These are phyloP conservation scores for Ceratobasidium sp. DNA, from an alignment of 1,284 basidiomycete species.

Conservation along the genomic window DNA sequence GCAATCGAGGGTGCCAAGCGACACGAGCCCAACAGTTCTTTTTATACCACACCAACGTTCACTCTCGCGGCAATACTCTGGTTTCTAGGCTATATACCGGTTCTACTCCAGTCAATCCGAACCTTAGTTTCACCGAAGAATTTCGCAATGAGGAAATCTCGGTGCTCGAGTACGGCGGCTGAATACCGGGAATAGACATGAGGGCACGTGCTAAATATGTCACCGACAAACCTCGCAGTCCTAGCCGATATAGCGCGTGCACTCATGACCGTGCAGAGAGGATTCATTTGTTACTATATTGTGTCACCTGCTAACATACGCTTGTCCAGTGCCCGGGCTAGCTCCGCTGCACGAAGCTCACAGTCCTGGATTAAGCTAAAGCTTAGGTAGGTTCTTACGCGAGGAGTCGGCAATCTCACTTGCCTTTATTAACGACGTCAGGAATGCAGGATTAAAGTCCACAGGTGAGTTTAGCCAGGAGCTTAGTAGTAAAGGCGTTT, in stretches of 20 bases:
- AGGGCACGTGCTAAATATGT: slow-evolving; percentile 9
- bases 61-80: slow-evolving; percentile 32
- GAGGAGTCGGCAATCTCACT: slow-evolving; percentile 15
- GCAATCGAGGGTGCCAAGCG: slow-evolving; percentile 21
- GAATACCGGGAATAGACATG: slow-evolving; percentile 27
- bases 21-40: background rate
- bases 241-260: background rate
- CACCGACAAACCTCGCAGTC: slow-evolving; percentile 9
- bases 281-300: slow-evolving; percentile 12
- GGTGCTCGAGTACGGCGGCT: slow-evolving; percentile 21
- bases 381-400: background rate
- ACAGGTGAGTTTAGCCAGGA: slow-evolving; percentile 72
- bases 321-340: slow-evolving; percentile 43
- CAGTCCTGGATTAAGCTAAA: slow-evolving; percentile 33
- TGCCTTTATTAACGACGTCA: slow-evolving; percentile 69
- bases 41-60: slow-evolving; percentile 26
- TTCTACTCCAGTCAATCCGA: slow-evolving; percentile 28
- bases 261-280: background rate
- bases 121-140: slow-evolving; percentile 40
- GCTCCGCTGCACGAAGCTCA: slow-evolving; percentile 33
- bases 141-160: slow-evolving; percentile 25
- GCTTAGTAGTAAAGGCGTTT: slow-evolving; percentile 64
- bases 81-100: slow-evolving; percentile 19
- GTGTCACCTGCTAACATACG: slow-evolving; percentile 34
- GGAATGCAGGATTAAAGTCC: slow-evolving; percentile 62